Evolutionary conservation across 805 yeast genomes (phyloP).

Genomic region (Scheffersomyces stipitis): DNA sequence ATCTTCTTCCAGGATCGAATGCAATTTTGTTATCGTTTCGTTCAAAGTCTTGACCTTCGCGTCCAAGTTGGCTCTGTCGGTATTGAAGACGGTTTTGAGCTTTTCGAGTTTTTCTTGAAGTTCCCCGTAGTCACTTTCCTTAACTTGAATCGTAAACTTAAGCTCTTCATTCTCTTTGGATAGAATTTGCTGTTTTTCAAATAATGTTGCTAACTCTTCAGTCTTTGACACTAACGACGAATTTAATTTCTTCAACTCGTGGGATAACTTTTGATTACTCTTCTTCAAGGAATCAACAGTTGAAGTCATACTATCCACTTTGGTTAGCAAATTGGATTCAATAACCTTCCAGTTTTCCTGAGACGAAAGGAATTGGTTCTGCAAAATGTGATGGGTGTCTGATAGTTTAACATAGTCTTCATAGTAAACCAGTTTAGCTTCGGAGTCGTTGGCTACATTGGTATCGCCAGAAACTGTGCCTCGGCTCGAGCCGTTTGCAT

Average conservation of each 20-base stretch:
- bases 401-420: slow-evolving; percentile 43
- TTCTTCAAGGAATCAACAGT: slow-evolving; percentile 30
- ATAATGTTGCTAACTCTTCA: slow-evolving; percentile 14
- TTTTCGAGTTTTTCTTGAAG: slow-evolving; percentile 30
- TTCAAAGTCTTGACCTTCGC: slow-evolving; percentile 23
- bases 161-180: slow-evolving; percentile 25
- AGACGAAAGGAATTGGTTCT: slow-evolving; percentile 70
- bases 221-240: slow-evolving; percentile 11
- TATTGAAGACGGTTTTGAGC: slow-evolving; percentile 28
- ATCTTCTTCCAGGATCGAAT: slow-evolving; percentile 1
- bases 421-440: slow-evolving; percentile 29
- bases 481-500: background rate
- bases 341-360: slow-evolving; percentile 81
- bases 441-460: background rate
- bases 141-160: slow-evolving; percentile 17
- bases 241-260: slow-evolving; percentile 34
- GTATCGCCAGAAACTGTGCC: background rate
- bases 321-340: slow-evolving; percentile 62
- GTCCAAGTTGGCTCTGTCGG: slow-evolving; percentile 29
- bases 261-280: slow-evolving; percentile 25
- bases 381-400: slow-evolving; percentile 55
- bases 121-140: slow-evolving; percentile 21
- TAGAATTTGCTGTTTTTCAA: slow-evolving; percentile 25
- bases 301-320: slow-evolving; percentile 37
- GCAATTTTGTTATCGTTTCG: slow-evolving; percentile 10